phyloP scores from a whole-genome alignment of 225 moss, liverwort and hornwort genomes.

The Physcomitrium patens region DNA sequence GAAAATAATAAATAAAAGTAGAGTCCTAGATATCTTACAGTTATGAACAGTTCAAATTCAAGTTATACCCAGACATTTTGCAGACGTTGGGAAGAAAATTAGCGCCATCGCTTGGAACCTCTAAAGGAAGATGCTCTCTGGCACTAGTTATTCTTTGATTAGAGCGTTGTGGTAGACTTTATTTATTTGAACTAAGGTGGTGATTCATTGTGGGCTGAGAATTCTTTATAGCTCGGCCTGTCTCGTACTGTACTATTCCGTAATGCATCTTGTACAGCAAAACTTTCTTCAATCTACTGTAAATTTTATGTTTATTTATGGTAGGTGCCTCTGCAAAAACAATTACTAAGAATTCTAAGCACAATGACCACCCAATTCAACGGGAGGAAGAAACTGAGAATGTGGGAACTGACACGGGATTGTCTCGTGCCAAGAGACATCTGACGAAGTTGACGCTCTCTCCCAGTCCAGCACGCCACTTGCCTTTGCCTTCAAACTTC shows the following conservation, averaged over 20 bases:
- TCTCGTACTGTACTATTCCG: conserved; percentile 2
- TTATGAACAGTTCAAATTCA: conserved; percentile 27
- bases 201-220: conserved; percentile 14
- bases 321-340: conserved; percentile 9
- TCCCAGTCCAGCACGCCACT: conserved; percentile 1
- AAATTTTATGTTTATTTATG: background rate
- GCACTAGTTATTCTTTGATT: conserved; percentile 15
- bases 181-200: conserved; percentile 7
- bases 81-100: conserved; percentile 26
- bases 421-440: background rate
- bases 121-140: conserved; percentile 27
- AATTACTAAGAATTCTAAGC: background rate
- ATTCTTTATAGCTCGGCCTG: background rate
- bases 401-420: conserved; percentile 2
- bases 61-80: conserved; percentile 19
- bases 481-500: conserved; percentile 22
- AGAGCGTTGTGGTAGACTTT: background rate
- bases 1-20: background rate
- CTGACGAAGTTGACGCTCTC: background rate
- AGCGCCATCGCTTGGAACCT: conserved; percentile 22
- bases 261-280: conserved; percentile 12
- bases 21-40: conserved; percentile 17
- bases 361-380: background rate
- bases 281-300: conserved; percentile 1
- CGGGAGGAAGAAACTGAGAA: conserved; percentile 2